A percentile compares a stretch with the other conserved stretches of the same genome.
Evolutionary conservation across 805 yeast genomes (phyloP).

Genomic region (Hanseniaspora taiwanica): DNA sequence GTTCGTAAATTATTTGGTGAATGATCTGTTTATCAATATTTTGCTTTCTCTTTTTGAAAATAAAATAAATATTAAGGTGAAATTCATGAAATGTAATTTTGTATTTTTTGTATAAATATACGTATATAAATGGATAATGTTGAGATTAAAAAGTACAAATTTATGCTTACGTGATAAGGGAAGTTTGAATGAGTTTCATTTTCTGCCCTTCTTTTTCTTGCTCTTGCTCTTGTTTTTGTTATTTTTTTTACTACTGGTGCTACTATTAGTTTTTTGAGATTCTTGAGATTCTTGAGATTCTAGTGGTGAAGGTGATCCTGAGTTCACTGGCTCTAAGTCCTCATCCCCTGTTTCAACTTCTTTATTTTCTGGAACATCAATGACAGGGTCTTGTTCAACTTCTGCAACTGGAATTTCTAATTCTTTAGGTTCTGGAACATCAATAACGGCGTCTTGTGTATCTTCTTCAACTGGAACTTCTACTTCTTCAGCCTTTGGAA

Average conservation of each 20-base stretch:
- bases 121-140: too few species aligned
- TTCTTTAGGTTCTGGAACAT: constrained; percentile 5
- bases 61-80: too few species aligned
- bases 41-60: too few species aligned
- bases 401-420: constrained; percentile 3
- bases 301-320: too few species aligned
- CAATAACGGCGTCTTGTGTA: constrained; percentile 1
- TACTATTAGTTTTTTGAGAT: constrained; percentile 18
- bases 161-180: neutral
- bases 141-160: neutral
- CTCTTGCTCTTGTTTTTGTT: constrained; percentile 25
- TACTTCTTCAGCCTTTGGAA: constrained; percentile 4
- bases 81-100: too few species aligned
- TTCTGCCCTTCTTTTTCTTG: constrained; percentile 17
- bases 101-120: too few species aligned
- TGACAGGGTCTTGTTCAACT: neutral
- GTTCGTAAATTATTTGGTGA: constrained; percentile 94
- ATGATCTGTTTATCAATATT: constrained; percentile 22
- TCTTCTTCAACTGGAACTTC: constrained; percentile 3
- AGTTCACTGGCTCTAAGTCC: too few species aligned
- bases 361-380: constrained; percentile 2
- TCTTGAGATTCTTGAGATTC: too few species aligned
- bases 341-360: constrained; percentile 7
- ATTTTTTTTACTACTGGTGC: too few species aligned
- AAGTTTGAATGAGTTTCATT: too few species aligned